A percentile compares a stretch with the other conserved stretches of the same genome.
Evolutionary conservation across 179 eudicot species (phyloP).

Genomic region (Camellia oleifera): DNA sequence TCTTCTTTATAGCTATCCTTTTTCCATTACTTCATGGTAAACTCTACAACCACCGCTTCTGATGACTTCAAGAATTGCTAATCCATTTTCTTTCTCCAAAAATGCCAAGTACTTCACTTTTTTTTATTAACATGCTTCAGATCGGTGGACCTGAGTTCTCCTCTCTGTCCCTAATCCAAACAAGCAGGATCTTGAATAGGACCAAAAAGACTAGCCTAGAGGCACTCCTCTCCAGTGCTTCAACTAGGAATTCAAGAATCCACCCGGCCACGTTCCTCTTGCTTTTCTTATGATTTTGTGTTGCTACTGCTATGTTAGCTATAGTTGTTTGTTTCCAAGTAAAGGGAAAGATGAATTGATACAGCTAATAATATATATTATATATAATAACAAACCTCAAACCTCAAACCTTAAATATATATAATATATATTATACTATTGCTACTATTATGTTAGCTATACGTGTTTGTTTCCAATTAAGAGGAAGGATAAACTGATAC

Average conservation of each 20-base stretch:
- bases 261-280: constrained; percentile 38
- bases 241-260: constrained; percentile 65
- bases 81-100: constrained; percentile 74
- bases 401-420: too few species aligned
- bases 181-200: constrained; percentile 38
- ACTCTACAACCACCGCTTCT: constrained; percentile 89
- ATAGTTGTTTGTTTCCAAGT: too few species aligned
- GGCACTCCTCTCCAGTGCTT: constrained; percentile 46
- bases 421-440: too few species aligned
- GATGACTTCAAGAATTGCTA: constrained; percentile 49
- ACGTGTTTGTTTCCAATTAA: too few species aligned
- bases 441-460: too few species aligned
- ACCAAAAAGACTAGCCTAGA: constrained; percentile 49
- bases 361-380: too few species aligned
- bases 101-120: constrained; percentile 78
- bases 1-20: constrained; percentile 73
- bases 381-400: too few species aligned
- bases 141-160: constrained; percentile 40
- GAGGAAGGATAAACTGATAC: too few species aligned
- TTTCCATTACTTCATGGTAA: constrained; percentile 71
- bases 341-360: too few species aligned
- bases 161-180: constrained; percentile 31
- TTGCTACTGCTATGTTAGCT: constrained; percentile 29
- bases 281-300: constrained; percentile 27
- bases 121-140: constrained; percentile 68